These are phyloP conservation scores for Acanthamoeba culbertsoni DNA, from an alignment of 208 protist species.

Conservation along the genomic window DNA sequence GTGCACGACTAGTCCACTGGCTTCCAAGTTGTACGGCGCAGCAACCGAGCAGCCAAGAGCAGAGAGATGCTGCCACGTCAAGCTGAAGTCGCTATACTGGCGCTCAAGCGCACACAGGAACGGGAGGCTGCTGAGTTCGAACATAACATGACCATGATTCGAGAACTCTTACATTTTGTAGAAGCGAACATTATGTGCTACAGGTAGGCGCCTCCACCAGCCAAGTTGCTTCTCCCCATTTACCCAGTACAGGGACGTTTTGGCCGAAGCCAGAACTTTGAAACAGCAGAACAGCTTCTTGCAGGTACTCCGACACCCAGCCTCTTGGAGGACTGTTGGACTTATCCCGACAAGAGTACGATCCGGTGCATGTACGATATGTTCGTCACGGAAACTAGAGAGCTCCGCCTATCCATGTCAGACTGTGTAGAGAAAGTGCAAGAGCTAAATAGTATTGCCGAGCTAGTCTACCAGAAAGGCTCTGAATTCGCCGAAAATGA, in stretches of 20 bases:
- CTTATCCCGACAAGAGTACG: background rate
- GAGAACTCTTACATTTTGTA: background rate
- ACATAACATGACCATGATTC: background rate
- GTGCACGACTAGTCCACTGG: no score
- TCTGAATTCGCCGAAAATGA: background rate
- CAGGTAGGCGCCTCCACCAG: background rate
- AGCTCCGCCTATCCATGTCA: background rate
- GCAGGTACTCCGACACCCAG: background rate
- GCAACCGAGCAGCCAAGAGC: no score
- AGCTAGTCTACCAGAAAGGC: background rate
- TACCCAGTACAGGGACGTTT: background rate
- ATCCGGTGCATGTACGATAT: background rate
- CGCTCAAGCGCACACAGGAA: background rate
- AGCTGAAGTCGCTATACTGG: background rate
- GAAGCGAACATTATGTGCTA: background rate
- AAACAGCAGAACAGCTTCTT: background rate
- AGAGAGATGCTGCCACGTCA: background rate
- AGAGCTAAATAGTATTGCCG: background rate
- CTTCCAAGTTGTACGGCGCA: no score
- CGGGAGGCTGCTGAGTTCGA: background rate
- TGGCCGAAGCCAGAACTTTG: background rate
- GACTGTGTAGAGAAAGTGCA: background rate
- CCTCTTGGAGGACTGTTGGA: background rate
- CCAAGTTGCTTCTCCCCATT: background rate
- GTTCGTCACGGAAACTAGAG: background rate